These are phyloP conservation scores for Ambrosiella cleistominuta DNA, from an alignment of 2,329 filamentous ascomycete genomes.

Conservation along the genomic window DNA sequence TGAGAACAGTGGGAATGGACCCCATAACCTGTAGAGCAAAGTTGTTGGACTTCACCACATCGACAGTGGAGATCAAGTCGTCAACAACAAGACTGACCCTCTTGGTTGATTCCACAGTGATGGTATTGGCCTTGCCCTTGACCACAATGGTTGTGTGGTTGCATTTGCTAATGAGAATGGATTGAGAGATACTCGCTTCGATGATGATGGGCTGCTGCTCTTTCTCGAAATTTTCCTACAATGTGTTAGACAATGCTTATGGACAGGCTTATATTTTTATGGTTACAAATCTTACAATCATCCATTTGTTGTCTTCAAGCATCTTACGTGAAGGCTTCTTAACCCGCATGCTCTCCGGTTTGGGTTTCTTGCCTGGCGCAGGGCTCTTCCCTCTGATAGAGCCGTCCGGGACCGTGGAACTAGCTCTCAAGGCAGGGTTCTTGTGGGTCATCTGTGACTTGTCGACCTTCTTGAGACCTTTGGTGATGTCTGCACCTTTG, in stretches of 20 bases:
- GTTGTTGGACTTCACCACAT: slow-evolving; percentile 88
- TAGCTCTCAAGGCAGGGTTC: slow-evolving; percentile 70
- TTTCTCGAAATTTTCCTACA: slow-evolving; percentile 77
- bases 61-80: slow-evolving; percentile 73
- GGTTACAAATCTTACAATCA: slow-evolving; percentile 40
- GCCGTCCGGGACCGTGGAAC: slow-evolving; percentile 48
- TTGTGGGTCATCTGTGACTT: slow-evolving; percentile 96
- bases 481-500: slow-evolving; percentile 72
- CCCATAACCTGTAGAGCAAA: slow-evolving; percentile 89
- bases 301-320: slow-evolving; percentile 84
- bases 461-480: slow-evolving; percentile 81
- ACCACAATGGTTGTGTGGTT: slow-evolving; percentile 80
- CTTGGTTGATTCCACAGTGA: slow-evolving; percentile 80
- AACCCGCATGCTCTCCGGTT: slow-evolving; percentile 67
- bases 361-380: slow-evolving; percentile 71
- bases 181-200: slow-evolving; percentile 66
- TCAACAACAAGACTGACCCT: slow-evolving; percentile 77
- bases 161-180: slow-evolving; percentile 81
- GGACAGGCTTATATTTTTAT: background rate
- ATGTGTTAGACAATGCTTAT: background rate
- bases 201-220: slow-evolving; percentile 57
- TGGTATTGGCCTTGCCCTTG: slow-evolving; percentile 88
- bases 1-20: slow-evolving; percentile 65
- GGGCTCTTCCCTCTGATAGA: slow-evolving; percentile 60
- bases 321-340: slow-evolving; percentile 69